These are phyloP conservation scores for Juglanconis oblonga DNA, from an alignment of 2,329 filamentous ascomycete species.

Conservation along the genomic window DNA sequence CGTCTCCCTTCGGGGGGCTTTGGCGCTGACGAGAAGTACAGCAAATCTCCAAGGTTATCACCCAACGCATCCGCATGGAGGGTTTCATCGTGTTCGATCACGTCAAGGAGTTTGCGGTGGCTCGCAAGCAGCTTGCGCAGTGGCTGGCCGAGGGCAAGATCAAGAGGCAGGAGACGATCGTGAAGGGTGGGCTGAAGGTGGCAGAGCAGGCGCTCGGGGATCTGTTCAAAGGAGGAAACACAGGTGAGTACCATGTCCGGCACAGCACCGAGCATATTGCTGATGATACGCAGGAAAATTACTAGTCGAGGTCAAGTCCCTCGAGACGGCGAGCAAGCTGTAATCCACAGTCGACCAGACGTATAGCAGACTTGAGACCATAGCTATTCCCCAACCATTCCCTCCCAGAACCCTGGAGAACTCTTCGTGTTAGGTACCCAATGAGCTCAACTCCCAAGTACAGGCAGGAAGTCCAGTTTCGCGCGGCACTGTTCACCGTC, in stretches of 20 bases:
- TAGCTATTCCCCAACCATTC: too few species aligned
- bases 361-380: not conserved
- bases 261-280: not conserved
- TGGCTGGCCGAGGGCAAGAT: conserved; percentile 72
- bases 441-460: too few species aligned
- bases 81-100: conserved; percentile 76
- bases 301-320: conserved; percentile 50
- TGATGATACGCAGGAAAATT: conserved; percentile 39
- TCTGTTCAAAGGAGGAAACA: conserved; percentile 68
- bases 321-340: conserved; percentile 15
- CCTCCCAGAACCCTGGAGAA: too few species aligned
- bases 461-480: too few species aligned
- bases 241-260: conserved; percentile 38
- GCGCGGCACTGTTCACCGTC: too few species aligned
- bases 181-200: conserved; percentile 62
- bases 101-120: conserved; percentile 52
- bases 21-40: not conserved
- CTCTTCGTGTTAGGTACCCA: too few species aligned
- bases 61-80: conserved; percentile 44
- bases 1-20: not conserved
- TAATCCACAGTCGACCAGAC: not conserved
- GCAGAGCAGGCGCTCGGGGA: conserved; percentile 62
- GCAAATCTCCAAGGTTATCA: conserved; percentile 19
- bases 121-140: conserved; percentile 57
- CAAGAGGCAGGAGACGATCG: conserved; percentile 67